Base-by-base conservation (phyloP, 208 protist genomes). In the Acanthamoeba castellanii region DNA sequence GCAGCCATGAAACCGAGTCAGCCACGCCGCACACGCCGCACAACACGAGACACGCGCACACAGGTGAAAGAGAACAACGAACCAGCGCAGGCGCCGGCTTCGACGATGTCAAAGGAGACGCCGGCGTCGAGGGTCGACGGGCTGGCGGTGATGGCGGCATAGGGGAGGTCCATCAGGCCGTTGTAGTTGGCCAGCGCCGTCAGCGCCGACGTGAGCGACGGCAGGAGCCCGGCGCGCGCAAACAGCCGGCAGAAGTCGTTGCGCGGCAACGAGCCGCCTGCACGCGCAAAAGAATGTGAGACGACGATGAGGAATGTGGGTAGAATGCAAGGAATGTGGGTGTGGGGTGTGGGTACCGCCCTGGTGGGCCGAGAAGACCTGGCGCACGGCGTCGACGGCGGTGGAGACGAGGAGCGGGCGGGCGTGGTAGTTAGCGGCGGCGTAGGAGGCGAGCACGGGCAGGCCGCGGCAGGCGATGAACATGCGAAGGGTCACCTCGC, bases 381-480 rank as follows among this genome's bases (percentile, higher is more conserved):
- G 81, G 20, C 52, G 45, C 3, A 88, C 52, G 81, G 81, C 81
- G 47, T 88, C 50, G n/a, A 88, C 52, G 32, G 81, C 81, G 32
- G 81, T 64, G 52, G 81, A 25, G 25, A 88, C 50, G 47, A 57
- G 42, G 13, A 32, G 27, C 22, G 55, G 68, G 57, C 70, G 68
- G 13, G 22, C 27, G 34, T 42, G 37, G 45, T 95, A 91, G 42
- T 95, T n/a, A 55, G 66, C 37, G 14, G 93, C 96, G 3, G 98
- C 55, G 52, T 98, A 96, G 27, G 96, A 84, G 8, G 97, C 96
- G 0, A 98, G 66, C 7, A 97, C 92, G 0, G 96, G 97, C 25
- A 98, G 52, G 47, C 97, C 97, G 37, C 96, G 94, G 81, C 97
- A 98, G 5, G 97, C 97, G 37, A 98, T 97, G 81, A 98, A 98